These are phyloP conservation scores for Aspergillus cavernicola DNA, from an alignment of 495 filamentous ascomycete species.

Conservation along the genomic window DNA sequence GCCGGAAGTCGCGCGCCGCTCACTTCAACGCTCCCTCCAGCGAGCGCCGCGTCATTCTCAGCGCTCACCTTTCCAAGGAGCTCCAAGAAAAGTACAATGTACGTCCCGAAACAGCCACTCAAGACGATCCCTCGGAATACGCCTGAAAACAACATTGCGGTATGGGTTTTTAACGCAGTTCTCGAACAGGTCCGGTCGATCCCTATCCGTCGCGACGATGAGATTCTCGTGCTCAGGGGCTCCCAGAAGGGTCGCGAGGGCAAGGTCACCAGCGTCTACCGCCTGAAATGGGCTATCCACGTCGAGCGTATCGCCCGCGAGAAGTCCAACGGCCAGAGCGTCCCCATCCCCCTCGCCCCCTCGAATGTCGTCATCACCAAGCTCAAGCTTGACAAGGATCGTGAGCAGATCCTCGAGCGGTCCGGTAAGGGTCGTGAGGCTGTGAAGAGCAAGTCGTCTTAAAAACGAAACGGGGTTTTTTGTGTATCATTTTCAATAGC, in stretches of 20 bases:
- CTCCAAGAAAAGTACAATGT: slow-evolving; percentile 89
- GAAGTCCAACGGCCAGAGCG: slow-evolving; percentile 88
- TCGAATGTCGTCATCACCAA: slow-evolving; percentile 95
- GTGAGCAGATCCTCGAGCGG: slow-evolving; percentile 48
- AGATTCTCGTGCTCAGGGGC: slow-evolving; percentile 84
- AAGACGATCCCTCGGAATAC: not conserved
- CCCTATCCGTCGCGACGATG: slow-evolving; percentile 96
- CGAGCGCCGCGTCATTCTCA: slow-evolving; percentile 89
- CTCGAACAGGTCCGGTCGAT: slow-evolving; percentile 79
- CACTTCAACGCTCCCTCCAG: slow-evolving; percentile 92
- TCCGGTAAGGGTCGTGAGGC: not conserved
- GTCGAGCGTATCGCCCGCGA: slow-evolving; percentile 88
- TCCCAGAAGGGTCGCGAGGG: slow-evolving; percentile 92
- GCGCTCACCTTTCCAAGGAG: slow-evolving; percentile 90
- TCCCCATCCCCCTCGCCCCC: slow-evolving; percentile 83
- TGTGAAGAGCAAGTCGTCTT: not conserved
- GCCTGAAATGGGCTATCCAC: slow-evolving; percentile 93
- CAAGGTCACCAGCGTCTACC: slow-evolving; percentile 85
- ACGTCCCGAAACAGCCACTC: slow-evolving; percentile 12
- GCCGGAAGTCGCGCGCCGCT: slow-evolving; percentile 95
- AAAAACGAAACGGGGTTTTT: too few species aligned
- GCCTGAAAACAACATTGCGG: too few species aligned
- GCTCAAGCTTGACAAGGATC: slow-evolving; percentile 97
- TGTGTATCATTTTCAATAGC: too few species aligned
- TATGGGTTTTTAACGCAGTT: not conserved